Conservation (phyloP, 83 land plant species). For the Picea mariana region DNA sequence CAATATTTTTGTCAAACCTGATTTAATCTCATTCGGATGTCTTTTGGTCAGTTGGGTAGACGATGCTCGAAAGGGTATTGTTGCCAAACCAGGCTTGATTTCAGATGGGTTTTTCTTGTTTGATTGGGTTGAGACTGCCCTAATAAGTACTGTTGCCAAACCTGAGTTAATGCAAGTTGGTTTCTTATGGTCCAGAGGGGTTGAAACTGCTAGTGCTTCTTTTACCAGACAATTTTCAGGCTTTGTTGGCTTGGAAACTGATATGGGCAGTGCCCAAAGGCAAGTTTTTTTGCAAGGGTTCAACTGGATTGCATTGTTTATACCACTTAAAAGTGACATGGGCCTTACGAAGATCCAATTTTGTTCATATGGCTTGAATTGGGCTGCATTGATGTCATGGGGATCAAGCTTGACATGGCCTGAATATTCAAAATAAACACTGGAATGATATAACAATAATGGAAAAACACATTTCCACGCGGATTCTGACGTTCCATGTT, state of each 20-base stretch:
- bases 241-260: not conserved
- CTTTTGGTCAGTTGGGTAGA: not conserved
- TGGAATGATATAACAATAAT: not conserved
- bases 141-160: not conserved
- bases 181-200: not conserved
- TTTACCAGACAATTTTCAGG: no score
- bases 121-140: not conserved
- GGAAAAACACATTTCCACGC: not conserved
- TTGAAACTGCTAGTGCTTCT: not conserved
- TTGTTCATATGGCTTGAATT: not conserved
- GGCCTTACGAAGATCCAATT: not conserved
- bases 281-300: not conserved
- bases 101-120: not conserved
- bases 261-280: not conserved
- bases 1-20: not conserved
- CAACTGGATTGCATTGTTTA: not conserved
- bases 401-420: not conserved
- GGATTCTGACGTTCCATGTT: not conserved
- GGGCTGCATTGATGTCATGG: not conserved
- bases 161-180: not conserved
- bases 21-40: not conserved
- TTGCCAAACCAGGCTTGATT: not conserved
- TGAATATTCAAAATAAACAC: not conserved
- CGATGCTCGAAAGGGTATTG: not conserved
- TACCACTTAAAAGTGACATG: not conserved